Conservation (phyloP, 345 rosid genomes). For the Raphanus raphanistrum region DNA sequence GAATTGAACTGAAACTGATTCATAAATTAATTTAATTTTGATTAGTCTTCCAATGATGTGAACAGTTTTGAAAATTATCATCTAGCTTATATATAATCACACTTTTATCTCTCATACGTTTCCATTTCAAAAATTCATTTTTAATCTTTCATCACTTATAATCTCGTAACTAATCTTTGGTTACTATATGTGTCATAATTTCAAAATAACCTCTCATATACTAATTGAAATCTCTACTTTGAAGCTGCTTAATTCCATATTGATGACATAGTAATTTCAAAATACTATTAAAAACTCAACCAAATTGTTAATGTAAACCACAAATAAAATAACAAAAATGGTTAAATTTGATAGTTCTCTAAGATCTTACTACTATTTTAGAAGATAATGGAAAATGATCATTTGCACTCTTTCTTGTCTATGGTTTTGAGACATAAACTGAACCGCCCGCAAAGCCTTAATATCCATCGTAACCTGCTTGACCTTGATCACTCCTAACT, state of each 20-base stretch:
- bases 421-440: background rate
- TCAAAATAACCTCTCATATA: background rate
- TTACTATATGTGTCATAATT: too few species aligned
- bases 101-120: too few species aligned
- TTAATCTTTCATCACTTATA: too few species aligned
- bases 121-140: too few species aligned
- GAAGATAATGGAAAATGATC: background rate
- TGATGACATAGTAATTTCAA: background rate
- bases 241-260: background rate
- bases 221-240: background rate
- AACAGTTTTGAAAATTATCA: too few species aligned
- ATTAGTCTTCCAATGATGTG: too few species aligned
- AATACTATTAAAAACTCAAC: background rate
- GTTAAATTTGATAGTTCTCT: background rate
- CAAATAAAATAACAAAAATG: background rate
- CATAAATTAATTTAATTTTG: background rate
- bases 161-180: too few species aligned
- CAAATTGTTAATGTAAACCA: background rate
- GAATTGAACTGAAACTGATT: background rate
- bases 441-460: background rate
- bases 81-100: too few species aligned
- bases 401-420: conserved; percentile 9
- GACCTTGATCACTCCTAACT: conserved; percentile 15
- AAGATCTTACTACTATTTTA: background rate
- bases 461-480: conserved; percentile 13